A percentile compares a stretch with the other conserved stretches of the same genome.
These are phyloP conservation scores for Rhododendron molle DNA, from an alignment of 148 eudicot genomes.

Conservation along the genomic window DNA sequence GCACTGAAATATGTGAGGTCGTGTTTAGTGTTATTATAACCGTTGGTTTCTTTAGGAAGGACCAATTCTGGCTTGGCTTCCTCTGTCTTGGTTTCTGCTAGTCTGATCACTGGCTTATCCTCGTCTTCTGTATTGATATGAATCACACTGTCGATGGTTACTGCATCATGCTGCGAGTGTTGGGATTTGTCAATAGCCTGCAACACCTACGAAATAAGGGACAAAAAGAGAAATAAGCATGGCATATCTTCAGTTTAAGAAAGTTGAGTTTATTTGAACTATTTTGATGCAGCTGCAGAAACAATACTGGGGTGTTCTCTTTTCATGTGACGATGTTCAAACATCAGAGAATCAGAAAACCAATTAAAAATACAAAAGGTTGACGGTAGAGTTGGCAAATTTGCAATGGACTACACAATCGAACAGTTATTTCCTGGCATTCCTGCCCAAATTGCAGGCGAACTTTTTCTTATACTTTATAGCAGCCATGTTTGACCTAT, in stretches of 20 bases:
- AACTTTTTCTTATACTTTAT: not conserved
- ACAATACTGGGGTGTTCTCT: not conserved
- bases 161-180: conserved; percentile 30
- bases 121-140: conserved; percentile 24
- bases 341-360: not conserved
- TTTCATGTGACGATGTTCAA: not conserved
- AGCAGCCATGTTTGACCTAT: not conserved
- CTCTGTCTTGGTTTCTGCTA: conserved; percentile 19
- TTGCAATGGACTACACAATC: not conserved
- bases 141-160: conserved; percentile 15
- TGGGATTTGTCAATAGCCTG: conserved; percentile 53
- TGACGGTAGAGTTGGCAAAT: not conserved
- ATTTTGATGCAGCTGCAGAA: not conserved
- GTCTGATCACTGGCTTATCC: conserved; percentile 6
- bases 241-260: not conserved
- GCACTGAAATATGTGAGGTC: conserved; percentile 34
- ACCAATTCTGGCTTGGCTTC: conserved; percentile 21
- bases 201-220: conserved; percentile 39
- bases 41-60: conserved; percentile 30
- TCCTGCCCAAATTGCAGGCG: not conserved
- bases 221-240: conserved; percentile 13
- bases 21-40: conserved; percentile 17
- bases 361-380: not conserved
- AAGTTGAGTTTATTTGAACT: not conserved
- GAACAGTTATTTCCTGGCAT: not conserved